Percentiles rank a stretch among this genome's conserved stretches.
These are phyloP conservation scores for Apiotrichum mycotoxinovorans DNA, from an alignment of 1,284 basidiomycete species.

Conservation along the genomic window DNA sequence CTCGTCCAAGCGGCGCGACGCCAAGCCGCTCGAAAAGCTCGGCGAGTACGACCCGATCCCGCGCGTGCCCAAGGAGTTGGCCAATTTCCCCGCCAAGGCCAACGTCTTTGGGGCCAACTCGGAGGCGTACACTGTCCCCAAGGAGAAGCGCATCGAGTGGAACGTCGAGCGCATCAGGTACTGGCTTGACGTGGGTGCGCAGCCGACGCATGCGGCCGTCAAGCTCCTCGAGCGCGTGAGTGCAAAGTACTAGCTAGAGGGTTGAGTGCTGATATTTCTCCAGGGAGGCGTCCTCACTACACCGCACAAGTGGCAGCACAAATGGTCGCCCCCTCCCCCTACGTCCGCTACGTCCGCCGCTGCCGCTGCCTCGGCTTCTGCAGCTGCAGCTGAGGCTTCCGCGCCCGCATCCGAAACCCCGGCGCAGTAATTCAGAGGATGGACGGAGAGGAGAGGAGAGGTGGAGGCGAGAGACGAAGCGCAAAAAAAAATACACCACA, in stretches of 20 bases:
- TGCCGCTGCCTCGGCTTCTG: neutral
- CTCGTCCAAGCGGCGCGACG: slow-evolving; percentile 69
- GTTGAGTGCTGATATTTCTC: slow-evolving; percentile 8
- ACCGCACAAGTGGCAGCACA: slow-evolving; percentile 46
- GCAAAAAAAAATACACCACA: neutral
- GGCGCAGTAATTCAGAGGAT: neutral
- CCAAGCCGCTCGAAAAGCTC: slow-evolving; percentile 83
- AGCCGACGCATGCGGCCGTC: slow-evolving; percentile 73
- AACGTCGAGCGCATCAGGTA: slow-evolving; percentile 83
- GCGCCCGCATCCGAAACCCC: neutral
- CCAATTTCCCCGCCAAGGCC: slow-evolving; percentile 24
- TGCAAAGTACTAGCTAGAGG: slow-evolving; percentile 17
- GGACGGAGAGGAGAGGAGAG: neutral
- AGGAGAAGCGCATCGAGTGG: slow-evolving; percentile 78
- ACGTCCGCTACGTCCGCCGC: neutral
- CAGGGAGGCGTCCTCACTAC: slow-evolving; percentile 40
- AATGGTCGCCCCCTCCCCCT: slow-evolving; percentile 25
- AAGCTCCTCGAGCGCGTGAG: slow-evolving; percentile 75
- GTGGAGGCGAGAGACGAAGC: neutral
- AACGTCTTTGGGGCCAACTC: slow-evolving; percentile 42
- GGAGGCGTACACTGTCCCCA: slow-evolving; percentile 17
- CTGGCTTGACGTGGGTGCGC: slow-evolving; percentile 81
- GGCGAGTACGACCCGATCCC: slow-evolving; percentile 77
- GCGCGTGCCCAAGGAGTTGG: slow-evolving; percentile 23
- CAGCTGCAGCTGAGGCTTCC: neutral